Base-by-base conservation (phyloP, 1,284 basidiomycete species). In the Golubevia pallescens region DNA sequence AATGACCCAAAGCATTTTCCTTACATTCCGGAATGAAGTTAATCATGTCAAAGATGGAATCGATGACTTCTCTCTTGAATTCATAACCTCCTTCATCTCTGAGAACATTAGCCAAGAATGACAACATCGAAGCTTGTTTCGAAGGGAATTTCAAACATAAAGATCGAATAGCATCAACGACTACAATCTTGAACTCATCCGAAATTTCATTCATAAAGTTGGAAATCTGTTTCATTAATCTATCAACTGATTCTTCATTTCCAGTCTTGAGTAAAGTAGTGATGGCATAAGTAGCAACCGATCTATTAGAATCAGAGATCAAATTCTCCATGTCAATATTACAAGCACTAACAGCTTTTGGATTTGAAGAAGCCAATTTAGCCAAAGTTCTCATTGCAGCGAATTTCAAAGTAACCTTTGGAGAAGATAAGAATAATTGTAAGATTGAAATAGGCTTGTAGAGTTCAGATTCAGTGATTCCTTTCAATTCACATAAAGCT, bases 11-110 rank as follows among this genome's bases (percentile, higher is more conserved):
- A 1, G 97, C 97, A 10, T 75, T 68, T 68, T 84, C 97, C 87
- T 97, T 97, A 88, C 92, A 93, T 67, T 98, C 96, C 57, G 89
- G 88, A 81, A 99, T 97, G 87, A 91, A 97, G 86, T 96, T 97
- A 89, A 99, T 94, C 97, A 99, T 99, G 87, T 99, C 96, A 86
- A 99, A 99, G 86, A 99, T 99, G 57, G 97, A 96, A 87, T 99
- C 97, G 52, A 99, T 96, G 56, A 99, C 95, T 2, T 96, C 94
- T 58, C 95, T 93, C 88, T 99, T 99, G 89, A 98, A 99, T 85
- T 99, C 97, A 87, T 98, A 99, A 20, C 97, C 97, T 65, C 97
- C 97, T 87, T 99, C 97, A 69, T 85, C 82, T 60, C 82, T 76
- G 52, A 85, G 68, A n/a, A 85, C 81, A 55, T 78, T 77, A 14